Base-by-base conservation (phyloP, 2,329 filamentous ascomycete genomes). In the Paramyrothecium roridum region DNA sequence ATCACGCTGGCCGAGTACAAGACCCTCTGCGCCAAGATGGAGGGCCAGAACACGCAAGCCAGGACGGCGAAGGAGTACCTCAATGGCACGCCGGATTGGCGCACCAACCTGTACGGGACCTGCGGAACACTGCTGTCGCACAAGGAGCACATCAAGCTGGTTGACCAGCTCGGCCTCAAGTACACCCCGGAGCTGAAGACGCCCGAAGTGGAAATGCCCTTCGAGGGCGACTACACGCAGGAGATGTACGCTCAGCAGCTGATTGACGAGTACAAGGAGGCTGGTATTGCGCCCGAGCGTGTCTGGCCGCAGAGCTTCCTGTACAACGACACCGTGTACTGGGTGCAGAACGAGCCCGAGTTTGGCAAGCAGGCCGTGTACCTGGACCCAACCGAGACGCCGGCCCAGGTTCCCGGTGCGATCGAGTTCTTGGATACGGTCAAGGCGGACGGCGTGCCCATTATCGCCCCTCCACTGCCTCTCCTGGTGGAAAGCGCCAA, bases 131-230 rank as follows among this genome's bases (percentile, higher is more conserved):
- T 86, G 26, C 72, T 87, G 65, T 80, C 80, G 0, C 80, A 86
- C 60, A 77, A 83, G 60, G 82, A 87, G 59, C 86, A 84, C 70
- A 86, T 90, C 63, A 70, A 75, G 34, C 69, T 87, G 43, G 79
- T 85, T 51, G 76, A 88, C 60, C 68, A 70, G 2, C 75, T 83
- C 46, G 85, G 82, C 40, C 72, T 87, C 11, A 79, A 84, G 60
- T 89, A 87, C 70, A 87, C 83, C 0, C 81, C 84, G 6, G 86
- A 89, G 71, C 77, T 89, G 33, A 90, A 90, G 76, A 83, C 82
- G 0, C 86, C 83, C 37, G 75, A 82, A 61, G 83, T 90, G n/a
- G 66, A 77, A n/a, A 90, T 90, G 86, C 88, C 88, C 0, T 90
- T 88, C 67, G 66, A 76, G 47, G 77, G 76, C 30, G 66, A 78